A percentile compares a stretch with the other conserved stretches of the same genome.
phyloP scores from a whole-genome alignment of 1,284 basidiomycete genomes.

The Cystobasidiaceae sp. region DNA sequence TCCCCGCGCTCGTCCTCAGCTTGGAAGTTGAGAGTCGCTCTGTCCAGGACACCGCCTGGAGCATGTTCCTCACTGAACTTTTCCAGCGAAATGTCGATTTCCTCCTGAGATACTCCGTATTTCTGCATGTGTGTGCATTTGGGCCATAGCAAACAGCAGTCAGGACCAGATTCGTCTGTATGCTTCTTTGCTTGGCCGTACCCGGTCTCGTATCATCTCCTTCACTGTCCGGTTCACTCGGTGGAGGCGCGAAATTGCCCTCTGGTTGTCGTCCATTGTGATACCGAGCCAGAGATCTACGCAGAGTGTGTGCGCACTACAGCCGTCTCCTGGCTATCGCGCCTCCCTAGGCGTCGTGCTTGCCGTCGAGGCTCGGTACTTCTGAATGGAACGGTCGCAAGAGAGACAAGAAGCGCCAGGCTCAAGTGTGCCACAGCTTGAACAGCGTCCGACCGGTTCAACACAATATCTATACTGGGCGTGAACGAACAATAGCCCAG shows the following conservation, averaged over 20 bases:
- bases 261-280: conserved; percentile 44
- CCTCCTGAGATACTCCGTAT: conserved; percentile 67
- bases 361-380: no score
- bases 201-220: conserved; percentile 87
- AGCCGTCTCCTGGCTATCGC: no score
- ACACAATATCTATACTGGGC: neutral
- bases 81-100: conserved; percentile 75
- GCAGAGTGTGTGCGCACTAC: neutral
- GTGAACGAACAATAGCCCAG: neutral
- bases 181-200: no score
- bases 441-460: no score
- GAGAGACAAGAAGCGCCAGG: no score
- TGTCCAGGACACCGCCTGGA: conserved; percentile 46
- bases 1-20: conserved; percentile 62
- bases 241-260: conserved; percentile 68
- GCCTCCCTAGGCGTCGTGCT: no score
- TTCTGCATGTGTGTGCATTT: no score
- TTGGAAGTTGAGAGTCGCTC: conserved; percentile 73
- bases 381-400: no score
- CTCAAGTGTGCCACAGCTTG: no score
- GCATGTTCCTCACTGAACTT: conserved; percentile 66
- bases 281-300: neutral
- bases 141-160: no score
- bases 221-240: conserved; percentile 94
- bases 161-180: no score